phyloP scores from a whole-genome alignment of 2,329 filamentous ascomycete genomes.

The Pseudovirgaria hyperparasitica region DNA sequence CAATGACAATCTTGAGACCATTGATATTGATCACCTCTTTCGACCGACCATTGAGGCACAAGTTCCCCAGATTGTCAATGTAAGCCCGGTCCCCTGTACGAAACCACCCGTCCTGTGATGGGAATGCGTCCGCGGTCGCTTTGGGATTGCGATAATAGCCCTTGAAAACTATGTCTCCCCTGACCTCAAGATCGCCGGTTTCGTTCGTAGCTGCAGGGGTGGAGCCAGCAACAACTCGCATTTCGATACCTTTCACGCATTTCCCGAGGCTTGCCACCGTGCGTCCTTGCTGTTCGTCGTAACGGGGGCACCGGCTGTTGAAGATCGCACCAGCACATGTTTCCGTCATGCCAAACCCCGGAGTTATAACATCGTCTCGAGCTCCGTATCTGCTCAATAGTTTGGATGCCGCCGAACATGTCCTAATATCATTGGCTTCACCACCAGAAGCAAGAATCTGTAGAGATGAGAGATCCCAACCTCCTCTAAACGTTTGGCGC shows the following conservation, averaged over 20 bases:
- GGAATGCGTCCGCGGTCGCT: slow-evolving; percentile 12
- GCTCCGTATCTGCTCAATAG: slow-evolving; percentile 22
- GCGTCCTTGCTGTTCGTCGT: slow-evolving; percentile 18
- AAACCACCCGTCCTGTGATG: slow-evolving; percentile 12
- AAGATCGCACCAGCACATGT: slow-evolving; percentile 39
- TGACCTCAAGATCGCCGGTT: slow-evolving; percentile 13
- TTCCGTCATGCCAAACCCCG: slow-evolving; percentile 41
- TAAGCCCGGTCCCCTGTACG: slow-evolving; percentile 12
- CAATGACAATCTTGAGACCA: slow-evolving; percentile 12
- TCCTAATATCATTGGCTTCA: slow-evolving; percentile 30
- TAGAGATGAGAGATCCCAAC: slow-evolving; percentile 18
- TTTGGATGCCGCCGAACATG: slow-evolving; percentile 14
- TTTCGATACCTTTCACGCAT: slow-evolving; percentile 25
- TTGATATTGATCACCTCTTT: slow-evolving; percentile 17
- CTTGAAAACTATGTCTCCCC: slow-evolving; percentile 26
- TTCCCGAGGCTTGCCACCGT: slow-evolving; percentile 27
- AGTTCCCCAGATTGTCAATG: slow-evolving; percentile 12
- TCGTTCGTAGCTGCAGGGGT: slow-evolving; percentile 5
- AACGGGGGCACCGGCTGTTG: slow-evolving; percentile 27
- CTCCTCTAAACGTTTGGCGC: slow-evolving; percentile 3
- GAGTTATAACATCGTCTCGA: slow-evolving; percentile 19
- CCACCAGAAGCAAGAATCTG: slow-evolving; percentile 29
- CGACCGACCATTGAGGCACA: slow-evolving; percentile 11
- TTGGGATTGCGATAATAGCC: slow-evolving; percentile 20
- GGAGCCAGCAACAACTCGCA: slow-evolving; percentile 21